Percentiles rank a stretch among this genome's conserved stretches.
These are phyloP conservation scores for Moesziomyces antarcticus DNA, from an alignment of 1,284 basidiomycete genomes.

Conservation along the genomic window DNA sequence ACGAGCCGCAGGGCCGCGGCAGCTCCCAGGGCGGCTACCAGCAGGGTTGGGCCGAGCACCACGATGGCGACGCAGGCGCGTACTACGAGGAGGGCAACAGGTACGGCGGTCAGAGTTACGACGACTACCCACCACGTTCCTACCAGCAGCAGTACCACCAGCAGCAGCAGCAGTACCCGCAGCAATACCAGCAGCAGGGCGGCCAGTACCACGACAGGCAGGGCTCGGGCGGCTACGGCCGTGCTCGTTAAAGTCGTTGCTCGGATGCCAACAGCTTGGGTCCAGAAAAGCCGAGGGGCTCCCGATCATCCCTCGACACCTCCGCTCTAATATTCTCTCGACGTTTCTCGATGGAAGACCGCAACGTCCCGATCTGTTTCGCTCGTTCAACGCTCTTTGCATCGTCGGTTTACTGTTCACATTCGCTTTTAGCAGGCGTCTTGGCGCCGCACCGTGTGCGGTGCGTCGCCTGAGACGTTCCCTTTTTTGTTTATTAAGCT, in stretches of 20 bases:
- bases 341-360: no score
- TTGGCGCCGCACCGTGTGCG: no score
- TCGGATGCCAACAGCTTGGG: background rate
- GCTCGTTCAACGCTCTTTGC: background rate
- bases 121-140: constrained; percentile 30
- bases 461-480: background rate
- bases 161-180: constrained; percentile 9
- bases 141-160: constrained; percentile 25
- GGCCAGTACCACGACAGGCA: constrained; percentile 34
- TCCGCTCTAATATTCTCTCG: background rate
- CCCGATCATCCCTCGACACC: background rate
- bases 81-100: constrained; percentile 57
- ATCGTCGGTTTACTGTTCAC: background rate
- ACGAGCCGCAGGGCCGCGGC: constrained; percentile 24
- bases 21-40: constrained; percentile 28
- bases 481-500: background rate
- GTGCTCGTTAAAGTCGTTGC: constrained; percentile 12
- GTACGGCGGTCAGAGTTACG: constrained; percentile 38
- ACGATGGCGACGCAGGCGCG: constrained; percentile 58
- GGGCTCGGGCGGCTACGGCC: constrained; percentile 16
- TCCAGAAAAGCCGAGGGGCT: constrained; percentile 3
- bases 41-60: constrained; percentile 62
- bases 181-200: constrained; percentile 16
- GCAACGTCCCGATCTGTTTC: background rate
- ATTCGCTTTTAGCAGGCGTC: constrained; percentile 1